Base-by-base conservation (phyloP, 106 monocot species). In the Cymbidium sinense region DNA sequence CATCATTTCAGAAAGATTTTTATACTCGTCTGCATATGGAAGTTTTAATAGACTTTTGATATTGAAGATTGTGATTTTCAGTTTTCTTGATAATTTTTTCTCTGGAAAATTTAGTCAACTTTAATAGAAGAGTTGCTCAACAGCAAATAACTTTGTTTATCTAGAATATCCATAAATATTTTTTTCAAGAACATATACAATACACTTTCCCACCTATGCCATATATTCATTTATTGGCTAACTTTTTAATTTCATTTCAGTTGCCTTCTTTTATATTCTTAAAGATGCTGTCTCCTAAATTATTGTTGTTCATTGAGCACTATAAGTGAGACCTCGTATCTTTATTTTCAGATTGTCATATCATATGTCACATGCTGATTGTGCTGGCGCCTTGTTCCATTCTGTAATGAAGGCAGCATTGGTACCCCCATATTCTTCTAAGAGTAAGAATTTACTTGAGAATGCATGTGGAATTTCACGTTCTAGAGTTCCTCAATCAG, bases 351-450 rank as follows among this genome's bases (percentile, higher is more conserved):
- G 94, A 88, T 73, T 99, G 76, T 87, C 93, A 58, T 93, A 85
- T 85, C 89, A 93, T 77, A 78, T 89, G 79, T 77, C 85, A 69
- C 86, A 91, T 84, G 86, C 90, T 11, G 99, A 95, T 75, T 99
- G 99, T 86, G 95, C 89, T 43, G 95, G 95, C 31, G 92, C 95
- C 70, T 83, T 99, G 76, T 93, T 95, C 70, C 81, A 89, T 73
- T 83, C 99, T 37, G 79, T 95, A 31, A 82, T 95, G 83, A 88
- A 84, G 75, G 80, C 87, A 37, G 90, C 88, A 77, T 76, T 90
- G 75, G 80, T 39, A 74, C 77, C 64, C 67, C 84, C 96, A 34
- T 64, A 85, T 75, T 89, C 89, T 74, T 88, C 85, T 83, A 76
- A 79, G 52, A 80, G 96, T 94, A 88, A 82, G 87, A 76, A 58